Evolutionary conservation across 2,329 filamentous ascomycete genomes (phyloP).

Genomic region (Fusarium guadeloupense): DNA sequence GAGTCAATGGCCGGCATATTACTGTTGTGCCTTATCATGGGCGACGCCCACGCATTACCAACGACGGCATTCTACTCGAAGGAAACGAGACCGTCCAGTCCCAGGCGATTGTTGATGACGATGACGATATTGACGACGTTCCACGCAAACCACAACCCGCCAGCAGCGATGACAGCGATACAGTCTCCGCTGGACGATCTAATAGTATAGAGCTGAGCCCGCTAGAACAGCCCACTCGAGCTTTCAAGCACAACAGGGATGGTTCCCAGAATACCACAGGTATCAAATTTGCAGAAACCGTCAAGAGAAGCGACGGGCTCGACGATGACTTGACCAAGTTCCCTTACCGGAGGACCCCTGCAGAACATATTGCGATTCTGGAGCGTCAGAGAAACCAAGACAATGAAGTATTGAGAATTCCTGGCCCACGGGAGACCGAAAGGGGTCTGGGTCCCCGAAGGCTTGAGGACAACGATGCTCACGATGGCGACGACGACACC

Average conservation of each 20-base stretch:
- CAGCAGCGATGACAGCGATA: conserved; percentile 52
- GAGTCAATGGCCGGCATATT: conserved; percentile 73
- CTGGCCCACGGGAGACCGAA: conserved; percentile 90
- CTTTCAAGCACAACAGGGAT: conserved; percentile 18
- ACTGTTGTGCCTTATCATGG: conserved; percentile 69
- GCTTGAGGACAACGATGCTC: conserved; percentile 54
- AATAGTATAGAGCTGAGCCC: conserved; percentile 40
- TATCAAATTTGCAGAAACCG: conserved; percentile 75
- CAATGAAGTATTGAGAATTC: conserved; percentile 83
- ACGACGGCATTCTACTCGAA: conserved; percentile 66
- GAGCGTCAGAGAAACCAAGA: conserved; percentile 83
- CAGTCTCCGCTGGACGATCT: conserved; percentile 43
- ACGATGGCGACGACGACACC: conserved; percentile 49
- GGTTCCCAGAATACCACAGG: conserved; percentile 38
- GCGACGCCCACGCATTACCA: conserved; percentile 65
- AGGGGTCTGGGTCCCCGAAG: conserved; percentile 75
- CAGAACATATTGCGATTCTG: conserved; percentile 88
- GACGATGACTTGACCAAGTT: conserved; percentile 58
- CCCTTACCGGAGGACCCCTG: conserved; percentile 60
- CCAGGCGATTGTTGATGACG: conserved; percentile 41
- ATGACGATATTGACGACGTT: conserved; percentile 47
- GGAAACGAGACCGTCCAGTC: conserved; percentile 36
- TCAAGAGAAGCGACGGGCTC: conserved; percentile 67
- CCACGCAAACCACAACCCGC: conserved; percentile 31
- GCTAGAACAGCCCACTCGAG: conserved; percentile 33